phyloP scores from a whole-genome alignment of 164 flowering plant species.

The Tetracentron sinense region DNA sequence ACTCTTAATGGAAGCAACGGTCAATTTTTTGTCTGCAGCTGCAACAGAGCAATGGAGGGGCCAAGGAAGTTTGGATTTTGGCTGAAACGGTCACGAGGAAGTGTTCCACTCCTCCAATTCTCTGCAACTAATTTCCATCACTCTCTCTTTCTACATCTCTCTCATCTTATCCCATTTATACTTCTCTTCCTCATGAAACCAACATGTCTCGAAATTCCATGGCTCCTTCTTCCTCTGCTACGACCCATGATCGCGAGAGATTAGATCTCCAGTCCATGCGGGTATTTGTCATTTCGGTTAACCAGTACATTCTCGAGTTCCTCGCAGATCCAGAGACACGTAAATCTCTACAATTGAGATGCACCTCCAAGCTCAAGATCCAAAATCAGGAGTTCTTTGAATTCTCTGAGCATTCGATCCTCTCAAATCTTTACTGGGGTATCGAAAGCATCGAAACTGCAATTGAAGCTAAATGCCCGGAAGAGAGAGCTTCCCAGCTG shows the following conservation, averaged over 20 bases:
- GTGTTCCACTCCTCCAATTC: conserved; percentile 15
- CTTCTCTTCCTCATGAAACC: conserved; percentile 12
- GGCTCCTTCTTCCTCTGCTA: conserved; percentile 22
- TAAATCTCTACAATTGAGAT: conserved; percentile 34
- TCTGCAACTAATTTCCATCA: not conserved
- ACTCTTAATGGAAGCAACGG: conserved; percentile 24
- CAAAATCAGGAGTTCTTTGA: conserved; percentile 51
- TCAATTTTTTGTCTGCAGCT: conserved; percentile 24
- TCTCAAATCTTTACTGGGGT: conserved; percentile 79
- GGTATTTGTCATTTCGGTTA: conserved; percentile 35
- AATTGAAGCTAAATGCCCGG: conserved; percentile 25
- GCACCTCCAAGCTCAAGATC: conserved; percentile 38
- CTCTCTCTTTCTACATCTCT: not conserved
- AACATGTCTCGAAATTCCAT: conserved; percentile 21
- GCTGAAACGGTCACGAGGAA: conserved; percentile 34
- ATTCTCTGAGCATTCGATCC: conserved; percentile 52
- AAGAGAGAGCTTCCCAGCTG: conserved; percentile 30
- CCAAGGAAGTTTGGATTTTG: conserved; percentile 28
- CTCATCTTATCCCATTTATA: not conserved
- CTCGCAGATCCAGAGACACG: conserved; percentile 27
- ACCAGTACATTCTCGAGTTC: conserved; percentile 30
- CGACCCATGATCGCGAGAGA: conserved; percentile 20
- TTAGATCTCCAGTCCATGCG: conserved; percentile 34
- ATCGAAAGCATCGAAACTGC: conserved; percentile 53
- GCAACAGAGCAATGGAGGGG: conserved; percentile 19